Conservation (phyloP, 1,284 basidiomycete genomes). For the Thecaphora frezii region DNA sequence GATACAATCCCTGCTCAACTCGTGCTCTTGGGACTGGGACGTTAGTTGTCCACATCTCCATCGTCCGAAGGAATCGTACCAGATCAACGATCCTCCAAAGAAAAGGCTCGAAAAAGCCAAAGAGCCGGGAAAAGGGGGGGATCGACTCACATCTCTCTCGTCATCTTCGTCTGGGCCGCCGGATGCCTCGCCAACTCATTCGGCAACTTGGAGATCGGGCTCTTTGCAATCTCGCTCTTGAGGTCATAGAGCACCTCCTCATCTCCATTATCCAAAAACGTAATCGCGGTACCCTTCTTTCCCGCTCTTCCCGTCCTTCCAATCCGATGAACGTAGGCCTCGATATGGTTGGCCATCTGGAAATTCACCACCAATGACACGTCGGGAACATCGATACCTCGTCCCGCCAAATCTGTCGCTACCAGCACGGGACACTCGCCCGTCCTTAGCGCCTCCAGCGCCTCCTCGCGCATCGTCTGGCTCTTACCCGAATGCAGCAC, state of each 20-base stretch:
- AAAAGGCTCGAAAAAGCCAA: not conserved
- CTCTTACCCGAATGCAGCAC: constrained; percentile 96
- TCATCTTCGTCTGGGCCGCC: constrained; percentile 34
- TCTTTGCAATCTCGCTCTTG: constrained; percentile 46
- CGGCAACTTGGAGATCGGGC: constrained; percentile 42
- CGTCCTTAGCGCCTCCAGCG: constrained; percentile 79
- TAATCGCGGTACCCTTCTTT: constrained; percentile 87
- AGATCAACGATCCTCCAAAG: not conserved
- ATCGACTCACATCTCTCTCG: not conserved
- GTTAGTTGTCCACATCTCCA: no score
- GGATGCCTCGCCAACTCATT: constrained; percentile 48
- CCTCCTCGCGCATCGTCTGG: constrained; percentile 92
- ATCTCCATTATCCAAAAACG: constrained; percentile 92
- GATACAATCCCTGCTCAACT: no score
- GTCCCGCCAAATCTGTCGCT: constrained; percentile 94
- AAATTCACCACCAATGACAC: constrained; percentile 95
- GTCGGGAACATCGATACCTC: constrained; percentile 97
- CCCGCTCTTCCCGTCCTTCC: constrained; percentile 96
- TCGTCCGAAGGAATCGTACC: not conserved
- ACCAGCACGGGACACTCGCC: constrained; percentile 83
- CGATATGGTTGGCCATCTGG: constrained; percentile 93
- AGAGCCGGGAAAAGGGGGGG: not conserved
- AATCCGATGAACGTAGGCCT: constrained; percentile 95
- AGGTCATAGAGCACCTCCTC: constrained; percentile 77
- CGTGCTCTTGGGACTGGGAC: no score